These are phyloP conservation scores for Zygosaccharomyces sapae DNA, from an alignment of 1,139 yeast species.

Conservation along the genomic window DNA sequence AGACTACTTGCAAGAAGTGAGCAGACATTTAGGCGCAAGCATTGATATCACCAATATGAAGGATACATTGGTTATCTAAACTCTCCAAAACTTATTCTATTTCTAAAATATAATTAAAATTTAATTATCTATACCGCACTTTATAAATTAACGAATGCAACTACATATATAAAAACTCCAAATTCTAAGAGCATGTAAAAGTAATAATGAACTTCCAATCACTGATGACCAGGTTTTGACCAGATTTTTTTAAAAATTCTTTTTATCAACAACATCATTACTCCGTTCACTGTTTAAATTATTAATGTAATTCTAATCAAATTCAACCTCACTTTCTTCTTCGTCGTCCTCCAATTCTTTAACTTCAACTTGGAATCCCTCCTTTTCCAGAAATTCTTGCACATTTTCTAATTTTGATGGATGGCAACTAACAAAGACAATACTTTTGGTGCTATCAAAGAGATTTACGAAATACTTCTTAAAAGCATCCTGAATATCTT, in stretches of 20 bases:
- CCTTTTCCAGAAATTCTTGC: conserved; percentile 43
- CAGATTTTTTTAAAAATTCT: too few species aligned
- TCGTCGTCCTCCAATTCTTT: conserved; percentile 48
- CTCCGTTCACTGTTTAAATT: not conserved
- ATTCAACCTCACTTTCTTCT: conserved; percentile 29
- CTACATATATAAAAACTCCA: not conserved
- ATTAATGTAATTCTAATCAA: conserved; percentile 6
- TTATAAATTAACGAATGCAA: not conserved
- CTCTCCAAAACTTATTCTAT: not conserved
- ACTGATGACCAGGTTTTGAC: not conserved
- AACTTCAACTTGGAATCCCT: conserved; percentile 59
- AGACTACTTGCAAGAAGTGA: conserved; percentile 30
- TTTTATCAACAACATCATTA: too few species aligned
- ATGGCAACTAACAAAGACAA: conserved; percentile 70
- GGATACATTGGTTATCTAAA: not conserved
- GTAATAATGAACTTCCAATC: not conserved
- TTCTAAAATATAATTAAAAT: too few species aligned
- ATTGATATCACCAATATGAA: not conserved
- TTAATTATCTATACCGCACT: not conserved
- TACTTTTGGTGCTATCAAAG: conserved; percentile 53
- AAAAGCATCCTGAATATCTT: conserved; percentile 55
- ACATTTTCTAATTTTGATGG: conserved; percentile 55
- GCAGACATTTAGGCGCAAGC: conserved; percentile 25
- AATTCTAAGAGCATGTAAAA: not conserved
- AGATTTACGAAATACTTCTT: conserved; percentile 57